Evolutionary conservation across 2,329 filamentous ascomycete genomes (phyloP).

Genomic region (Claviceps citrina): DNA sequence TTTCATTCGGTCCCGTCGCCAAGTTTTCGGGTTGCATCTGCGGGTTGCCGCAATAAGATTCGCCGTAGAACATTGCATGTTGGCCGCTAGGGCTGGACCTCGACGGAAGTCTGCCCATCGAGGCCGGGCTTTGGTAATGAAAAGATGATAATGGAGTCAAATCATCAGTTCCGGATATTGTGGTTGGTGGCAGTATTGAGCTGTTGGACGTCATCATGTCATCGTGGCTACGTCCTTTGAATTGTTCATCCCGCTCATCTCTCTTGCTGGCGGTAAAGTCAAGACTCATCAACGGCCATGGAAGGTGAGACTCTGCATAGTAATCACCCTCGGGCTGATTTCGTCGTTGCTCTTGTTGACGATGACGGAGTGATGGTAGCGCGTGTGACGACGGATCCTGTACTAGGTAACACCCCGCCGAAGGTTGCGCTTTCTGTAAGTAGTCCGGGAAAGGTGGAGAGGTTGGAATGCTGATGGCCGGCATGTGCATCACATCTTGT

Average conservation of each 20-base stretch:
- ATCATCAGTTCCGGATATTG: not conserved
- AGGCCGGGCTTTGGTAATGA: not conserved
- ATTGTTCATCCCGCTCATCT: not conserved
- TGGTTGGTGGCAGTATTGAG: not conserved
- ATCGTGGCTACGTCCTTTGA: not conserved
- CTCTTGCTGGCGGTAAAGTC: not conserved
- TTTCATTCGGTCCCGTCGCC: not conserved
- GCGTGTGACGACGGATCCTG: not conserved
- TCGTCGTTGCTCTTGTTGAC: not conserved
- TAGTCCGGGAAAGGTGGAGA: not conserved
- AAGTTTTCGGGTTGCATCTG: not conserved
- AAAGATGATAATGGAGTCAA: not conserved
- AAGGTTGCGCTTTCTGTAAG: not conserved
- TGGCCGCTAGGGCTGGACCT: not conserved
- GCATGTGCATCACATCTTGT: not conserved
- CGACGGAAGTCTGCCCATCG: not conserved
- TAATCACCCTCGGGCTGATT: not conserved
- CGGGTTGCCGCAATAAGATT: not conserved
- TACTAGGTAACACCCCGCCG: not conserved
- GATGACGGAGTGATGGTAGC: not conserved
- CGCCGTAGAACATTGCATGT: not conserved
- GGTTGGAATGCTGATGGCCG: not conserved
- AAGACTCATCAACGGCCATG: not conserved
- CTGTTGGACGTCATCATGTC: not conserved
- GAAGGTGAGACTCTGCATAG: not conserved